Evolutionary conservation across 2,329 filamentous ascomycete genomes (phyloP).

Genomic region (Fusarium domesticum): DNA sequence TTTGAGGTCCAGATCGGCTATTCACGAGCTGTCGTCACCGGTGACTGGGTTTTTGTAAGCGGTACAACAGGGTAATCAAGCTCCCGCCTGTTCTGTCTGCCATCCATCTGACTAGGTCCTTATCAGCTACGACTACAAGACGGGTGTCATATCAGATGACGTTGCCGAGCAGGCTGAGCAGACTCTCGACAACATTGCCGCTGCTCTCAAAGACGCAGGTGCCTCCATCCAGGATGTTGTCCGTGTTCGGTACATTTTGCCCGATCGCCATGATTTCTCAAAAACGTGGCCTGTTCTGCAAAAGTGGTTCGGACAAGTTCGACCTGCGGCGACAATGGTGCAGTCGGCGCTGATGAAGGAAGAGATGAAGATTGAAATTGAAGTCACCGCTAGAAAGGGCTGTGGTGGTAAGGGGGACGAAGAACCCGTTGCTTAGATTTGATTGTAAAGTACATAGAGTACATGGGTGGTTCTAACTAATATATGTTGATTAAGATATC

Average conservation of each 20-base stretch:
- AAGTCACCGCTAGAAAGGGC: constrained; percentile 40
- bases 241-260: constrained; percentile 51
- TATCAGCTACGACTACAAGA: constrained; percentile 49
- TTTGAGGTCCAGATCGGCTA: constrained; percentile 55
- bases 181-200: constrained; percentile 45
- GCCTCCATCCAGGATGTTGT: constrained; percentile 46
- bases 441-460: neutral
- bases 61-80: constrained; percentile 49
- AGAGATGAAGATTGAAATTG: constrained; percentile 44
- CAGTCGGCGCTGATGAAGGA: constrained; percentile 51
- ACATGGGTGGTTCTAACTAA: too few species aligned
- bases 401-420: constrained; percentile 10
- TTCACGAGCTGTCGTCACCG: constrained; percentile 51
- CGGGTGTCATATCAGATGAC: constrained; percentile 42
- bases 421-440: neutral
- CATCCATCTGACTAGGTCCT: neutral
- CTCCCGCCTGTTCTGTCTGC: neutral
- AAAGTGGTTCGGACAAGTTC: constrained; percentile 48
- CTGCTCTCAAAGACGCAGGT: constrained; percentile 44
- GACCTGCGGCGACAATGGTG: constrained; percentile 54
- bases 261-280: constrained; percentile 46
- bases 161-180: constrained; percentile 50
- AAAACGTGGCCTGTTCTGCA: constrained; percentile 49
- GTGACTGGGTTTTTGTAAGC: constrained; percentile 52
- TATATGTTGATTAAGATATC: too few species aligned